Percentiles rank a stretch among this genome's conserved stretches.
Conservation (phyloP, 805 yeast genomes). For the Kuraishia molischiana region DNA sequence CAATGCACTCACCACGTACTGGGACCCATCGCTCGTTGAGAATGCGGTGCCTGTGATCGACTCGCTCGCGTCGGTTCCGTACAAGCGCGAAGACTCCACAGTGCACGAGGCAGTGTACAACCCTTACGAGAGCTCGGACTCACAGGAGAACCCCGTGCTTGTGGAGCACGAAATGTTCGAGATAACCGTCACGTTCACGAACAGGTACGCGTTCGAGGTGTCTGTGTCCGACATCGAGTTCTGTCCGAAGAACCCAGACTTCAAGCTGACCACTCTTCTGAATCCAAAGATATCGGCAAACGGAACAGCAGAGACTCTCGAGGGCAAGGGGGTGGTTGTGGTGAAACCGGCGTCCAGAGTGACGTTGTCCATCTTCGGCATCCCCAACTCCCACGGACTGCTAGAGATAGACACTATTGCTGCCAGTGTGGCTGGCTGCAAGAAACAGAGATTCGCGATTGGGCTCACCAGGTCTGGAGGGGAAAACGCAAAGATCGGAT, state of each 20-base stretch:
- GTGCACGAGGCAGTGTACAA: slow-evolving; percentile 27
- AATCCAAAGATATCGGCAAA: slow-evolving; percentile 9
- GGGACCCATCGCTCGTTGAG: slow-evolving; percentile 56
- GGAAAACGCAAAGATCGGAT: neutral
- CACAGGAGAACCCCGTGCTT: slow-evolving; percentile 19
- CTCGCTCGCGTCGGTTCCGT: neutral
- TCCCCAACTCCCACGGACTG: slow-evolving; percentile 38
- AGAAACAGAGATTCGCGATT: slow-evolving; percentile 29
- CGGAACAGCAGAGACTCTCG: slow-evolving; percentile 5
- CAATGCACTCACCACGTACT: slow-evolving; percentile 29
- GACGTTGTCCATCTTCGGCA: slow-evolving; percentile 32
- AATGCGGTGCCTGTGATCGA: slow-evolving; percentile 9
- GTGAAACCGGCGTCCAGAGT: slow-evolving; percentile 28
- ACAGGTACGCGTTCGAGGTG: slow-evolving; percentile 72
- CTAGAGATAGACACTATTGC: slow-evolving; percentile 40
- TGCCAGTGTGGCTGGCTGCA: slow-evolving; percentile 42
- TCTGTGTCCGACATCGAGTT: slow-evolving; percentile 42
- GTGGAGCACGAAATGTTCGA: slow-evolving; percentile 59
- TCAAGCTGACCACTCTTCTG: slow-evolving; percentile 16
- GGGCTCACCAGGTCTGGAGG: neutral
- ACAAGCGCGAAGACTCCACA: neutral
- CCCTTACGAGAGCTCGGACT: slow-evolving; percentile 26
- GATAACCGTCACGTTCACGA: slow-evolving; percentile 50
- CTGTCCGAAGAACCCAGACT: slow-evolving; percentile 11
- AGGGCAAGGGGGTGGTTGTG: slow-evolving; percentile 11